phyloP scores from a whole-genome alignment of 2,329 filamentous ascomycete species.

The Ustilaginoidea virens region DNA sequence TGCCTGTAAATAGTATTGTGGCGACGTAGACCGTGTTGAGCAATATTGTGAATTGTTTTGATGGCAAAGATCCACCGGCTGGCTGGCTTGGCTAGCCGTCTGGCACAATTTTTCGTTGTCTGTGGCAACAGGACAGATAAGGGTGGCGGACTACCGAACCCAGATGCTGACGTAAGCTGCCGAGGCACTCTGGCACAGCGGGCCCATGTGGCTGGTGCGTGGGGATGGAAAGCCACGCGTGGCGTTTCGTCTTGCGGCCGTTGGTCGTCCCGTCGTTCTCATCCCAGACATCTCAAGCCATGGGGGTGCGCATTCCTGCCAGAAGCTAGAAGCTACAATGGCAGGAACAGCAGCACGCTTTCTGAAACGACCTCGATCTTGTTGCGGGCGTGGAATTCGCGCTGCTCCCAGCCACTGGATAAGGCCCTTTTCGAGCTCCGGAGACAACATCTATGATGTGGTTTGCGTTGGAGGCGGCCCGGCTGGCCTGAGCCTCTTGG shows the following conservation, averaged over 20 bases:
- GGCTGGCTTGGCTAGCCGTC: too few species aligned
- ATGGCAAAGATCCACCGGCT: constrained; percentile 14
- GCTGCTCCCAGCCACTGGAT: constrained; percentile 19
- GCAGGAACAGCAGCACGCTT: too few species aligned
- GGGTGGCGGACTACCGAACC: neutral
- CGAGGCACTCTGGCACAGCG: too few species aligned
- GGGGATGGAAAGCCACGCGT: constrained; percentile 4
- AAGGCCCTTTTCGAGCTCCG: constrained; percentile 25
- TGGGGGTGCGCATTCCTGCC: too few species aligned
- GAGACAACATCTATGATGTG: constrained; percentile 75
- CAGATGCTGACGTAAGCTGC: too few species aligned
- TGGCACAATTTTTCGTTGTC: too few species aligned
- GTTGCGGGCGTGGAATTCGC: constrained; percentile 33
- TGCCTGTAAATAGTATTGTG: too few species aligned
- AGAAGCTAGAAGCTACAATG: too few species aligned
- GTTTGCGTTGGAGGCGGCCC: constrained; percentile 85
- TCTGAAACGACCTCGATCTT: constrained; percentile 20
- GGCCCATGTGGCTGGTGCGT: constrained; percentile 1
- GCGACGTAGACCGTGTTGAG: too few species aligned
- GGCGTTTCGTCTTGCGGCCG: too few species aligned
- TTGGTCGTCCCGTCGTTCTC: too few species aligned
- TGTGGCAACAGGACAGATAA: constrained; percentile 19
- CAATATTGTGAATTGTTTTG: constrained; percentile 6
- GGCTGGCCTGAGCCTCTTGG: constrained; percentile 69
- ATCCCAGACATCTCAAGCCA: too few species aligned